Evolutionary conservation across 768 basidiomycete genomes (phyloP).

Genomic region (Suillus hirtellus): DNA sequence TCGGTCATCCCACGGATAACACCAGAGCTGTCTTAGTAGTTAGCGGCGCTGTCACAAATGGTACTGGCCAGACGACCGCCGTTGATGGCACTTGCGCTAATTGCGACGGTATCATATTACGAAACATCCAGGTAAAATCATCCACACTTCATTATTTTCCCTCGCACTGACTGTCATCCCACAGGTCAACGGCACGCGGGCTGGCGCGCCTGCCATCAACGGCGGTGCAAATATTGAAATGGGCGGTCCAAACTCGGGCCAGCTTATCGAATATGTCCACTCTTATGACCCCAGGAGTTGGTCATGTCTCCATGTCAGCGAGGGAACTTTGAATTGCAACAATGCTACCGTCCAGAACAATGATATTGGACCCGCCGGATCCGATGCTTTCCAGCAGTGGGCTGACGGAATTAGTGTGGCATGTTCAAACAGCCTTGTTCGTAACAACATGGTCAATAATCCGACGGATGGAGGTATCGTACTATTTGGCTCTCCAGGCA

Average conservation of each 20-base stretch:
- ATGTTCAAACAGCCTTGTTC: slow-evolving; percentile 60
- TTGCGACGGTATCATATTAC: slow-evolving; percentile 61
- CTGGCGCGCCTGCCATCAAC: slow-evolving; percentile 46
- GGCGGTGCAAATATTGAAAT: slow-evolving; percentile 86
- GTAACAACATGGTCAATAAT: slow-evolving; percentile 68
- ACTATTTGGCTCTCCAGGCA: slow-evolving; percentile 74
- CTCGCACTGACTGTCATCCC: slow-evolving; percentile 5
- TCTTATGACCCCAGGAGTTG: slow-evolving; percentile 79
- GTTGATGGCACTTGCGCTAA: slow-evolving; percentile 63
- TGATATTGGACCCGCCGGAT: slow-evolving; percentile 79
- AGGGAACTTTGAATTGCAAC: slow-evolving; percentile 67
- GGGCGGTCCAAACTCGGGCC: slow-evolving; percentile 71
- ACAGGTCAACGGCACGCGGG: slow-evolving; percentile 75
- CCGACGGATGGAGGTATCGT: slow-evolving; percentile 83
- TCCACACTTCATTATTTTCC: neutral
- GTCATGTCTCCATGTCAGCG: slow-evolving; percentile 78
- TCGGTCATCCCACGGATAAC: slow-evolving; percentile 69
- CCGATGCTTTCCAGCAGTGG: slow-evolving; percentile 68
- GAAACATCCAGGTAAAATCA: slow-evolving; percentile 65
- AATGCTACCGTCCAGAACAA: slow-evolving; percentile 74
- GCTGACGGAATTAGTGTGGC: slow-evolving; percentile 80
- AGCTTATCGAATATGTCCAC: slow-evolving; percentile 75
- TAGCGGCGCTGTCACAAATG: slow-evolving; percentile 53
- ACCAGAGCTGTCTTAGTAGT: slow-evolving; percentile 72
- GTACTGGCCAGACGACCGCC: slow-evolving; percentile 70